Base-by-base conservation (phyloP, 2,329 filamentous ascomycete genomes). In the Macrophomina tecta region DNA sequence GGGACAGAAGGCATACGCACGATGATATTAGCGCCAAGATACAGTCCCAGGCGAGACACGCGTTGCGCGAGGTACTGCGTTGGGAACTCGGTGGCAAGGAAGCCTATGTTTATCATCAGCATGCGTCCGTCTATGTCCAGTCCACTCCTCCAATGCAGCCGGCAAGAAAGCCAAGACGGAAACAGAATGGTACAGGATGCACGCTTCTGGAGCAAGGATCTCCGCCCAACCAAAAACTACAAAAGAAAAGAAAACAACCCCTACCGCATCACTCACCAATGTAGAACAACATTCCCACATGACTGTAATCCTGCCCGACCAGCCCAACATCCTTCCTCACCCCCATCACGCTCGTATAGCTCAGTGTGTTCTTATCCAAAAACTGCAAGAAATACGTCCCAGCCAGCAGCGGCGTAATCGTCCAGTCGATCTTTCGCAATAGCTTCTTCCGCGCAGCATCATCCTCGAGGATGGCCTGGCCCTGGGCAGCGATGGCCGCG, bases 61-160 rank as follows among this genome's bases (percentile, higher is more conserved):
- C 88, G 84, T 58, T 88, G 83, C 64, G 90, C 84, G 66, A 85
- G 82, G 79, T 83, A 87, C 76, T 89, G 90, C 74, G 89, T 90
- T 0, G 90, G 90, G 73, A 91, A 77, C 70, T 86, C 88, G 67
- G 89, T 86, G 55, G 89, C 78, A 2, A 87, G 79, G 64, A 69
- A 71, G 32, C 70, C 70, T 68, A 23, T 1, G 14, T 11, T 40
- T 23, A 12, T 40, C 36, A 12, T 48, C 28, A 30, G 52, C 32
- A 34, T 6, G 16, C 18, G 23, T 28, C 23, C 4, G 14, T 11
- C 18, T 7, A 38, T 38, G 11, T 38, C 36, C 7, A 38, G 11
- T 23, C 23, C 23, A 4, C 6, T 38, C 6, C 36, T 38, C 36
- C 36, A 7, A 38, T 7, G 36, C 36, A 12, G 36, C 36, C 36